These are phyloP conservation scores for Samsoniella hepiali DNA, from an alignment of 2,329 filamentous ascomycete species.

Conservation along the genomic window DNA sequence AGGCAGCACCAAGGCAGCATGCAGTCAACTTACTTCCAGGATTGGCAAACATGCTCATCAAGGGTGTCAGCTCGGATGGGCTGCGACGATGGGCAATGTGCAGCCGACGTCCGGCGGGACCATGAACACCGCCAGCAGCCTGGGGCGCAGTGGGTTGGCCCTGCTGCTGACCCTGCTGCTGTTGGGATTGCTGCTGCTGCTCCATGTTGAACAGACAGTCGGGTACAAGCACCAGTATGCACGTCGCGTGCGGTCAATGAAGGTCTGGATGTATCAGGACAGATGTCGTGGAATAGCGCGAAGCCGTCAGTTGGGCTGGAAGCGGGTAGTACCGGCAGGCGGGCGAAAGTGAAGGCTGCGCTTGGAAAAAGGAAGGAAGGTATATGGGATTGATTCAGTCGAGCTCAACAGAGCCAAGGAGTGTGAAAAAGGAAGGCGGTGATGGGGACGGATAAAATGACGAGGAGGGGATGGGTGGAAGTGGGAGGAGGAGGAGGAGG, in stretches of 20 bases:
- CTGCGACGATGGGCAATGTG: constrained; percentile 97
- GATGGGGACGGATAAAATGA: constrained; percentile 23
- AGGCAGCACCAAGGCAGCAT: background rate
- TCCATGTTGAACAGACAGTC: constrained; percentile 55
- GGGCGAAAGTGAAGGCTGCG: constrained; percentile 10
- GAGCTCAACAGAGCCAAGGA: constrained; percentile 37
- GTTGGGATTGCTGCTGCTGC: constrained; percentile 40
- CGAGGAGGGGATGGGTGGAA: constrained; percentile 3
- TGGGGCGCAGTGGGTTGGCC: constrained; percentile 38
- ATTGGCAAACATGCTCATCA: constrained; percentile 86
- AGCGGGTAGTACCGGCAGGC: constrained; percentile 1
- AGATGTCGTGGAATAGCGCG: constrained; percentile 16
- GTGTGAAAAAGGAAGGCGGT: constrained; percentile 34
- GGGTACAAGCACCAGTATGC: constrained; percentile 43
- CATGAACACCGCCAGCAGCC: constrained; percentile 57
- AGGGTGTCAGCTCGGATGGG: constrained; percentile 91
- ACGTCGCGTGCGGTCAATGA: constrained; percentile 39
- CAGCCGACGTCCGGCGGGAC: constrained; percentile 81
- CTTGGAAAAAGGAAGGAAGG: constrained; percentile 34
- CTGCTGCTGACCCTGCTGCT: constrained; percentile 55
- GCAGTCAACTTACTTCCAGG: constrained; percentile 56
- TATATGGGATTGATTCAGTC: constrained; percentile 29
- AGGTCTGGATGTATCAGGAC: constrained; percentile 21
- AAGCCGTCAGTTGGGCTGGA: constrained; percentile 7
- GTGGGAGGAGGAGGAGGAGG: constrained; percentile 11